Conservation (phyloP, 306 rosid genomes). For the Leucaena leucocephala region DNA sequence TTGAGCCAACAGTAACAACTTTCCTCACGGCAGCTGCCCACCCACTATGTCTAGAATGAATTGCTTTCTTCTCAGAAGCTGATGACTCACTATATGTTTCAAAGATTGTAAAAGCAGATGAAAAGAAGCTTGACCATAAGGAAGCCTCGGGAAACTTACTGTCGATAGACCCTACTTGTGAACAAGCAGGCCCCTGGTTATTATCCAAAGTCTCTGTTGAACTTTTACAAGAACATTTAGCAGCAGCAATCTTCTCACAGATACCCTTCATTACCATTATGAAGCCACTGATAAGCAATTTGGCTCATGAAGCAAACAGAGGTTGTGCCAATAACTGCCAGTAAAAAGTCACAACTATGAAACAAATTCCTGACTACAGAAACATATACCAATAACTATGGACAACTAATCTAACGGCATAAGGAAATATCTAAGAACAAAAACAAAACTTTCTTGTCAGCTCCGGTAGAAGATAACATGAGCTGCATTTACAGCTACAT, state of each 20-base stretch:
- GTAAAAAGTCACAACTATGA: slow-evolving; percentile 28
- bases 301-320: slow-evolving; percentile 61
- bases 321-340: slow-evolving; percentile 43
- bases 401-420: slow-evolving; percentile 7
- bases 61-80: slow-evolving; percentile 70
- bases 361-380: slow-evolving; percentile 25
- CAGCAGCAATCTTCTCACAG: slow-evolving; percentile 59
- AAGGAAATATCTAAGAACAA: slow-evolving; percentile 21
- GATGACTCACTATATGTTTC: slow-evolving; percentile 74
- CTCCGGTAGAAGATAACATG: slow-evolving; percentile 18
- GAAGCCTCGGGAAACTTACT: slow-evolving; percentile 66
- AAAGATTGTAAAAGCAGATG: slow-evolving; percentile 73
- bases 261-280: slow-evolving; percentile 75
- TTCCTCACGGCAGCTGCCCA: slow-evolving; percentile 85
- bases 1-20: slow-evolving; percentile 68
- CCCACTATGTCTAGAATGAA: slow-evolving; percentile 63
- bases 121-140: slow-evolving; percentile 78
- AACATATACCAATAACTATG: slow-evolving; percentile 11
- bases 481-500: slow-evolving; percentile 18
- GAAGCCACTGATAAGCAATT: slow-evolving; percentile 38
- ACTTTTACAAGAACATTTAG: slow-evolving; percentile 61
- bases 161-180: slow-evolving; percentile 56
- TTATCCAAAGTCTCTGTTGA: slow-evolving; percentile 58
- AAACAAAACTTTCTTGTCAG: slow-evolving; percentile 8
- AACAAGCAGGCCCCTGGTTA: slow-evolving; percentile 50